phyloP scores from a whole-genome alignment of 1,139 yeast species.

The Yamadazyma dushanensis region DNA sequence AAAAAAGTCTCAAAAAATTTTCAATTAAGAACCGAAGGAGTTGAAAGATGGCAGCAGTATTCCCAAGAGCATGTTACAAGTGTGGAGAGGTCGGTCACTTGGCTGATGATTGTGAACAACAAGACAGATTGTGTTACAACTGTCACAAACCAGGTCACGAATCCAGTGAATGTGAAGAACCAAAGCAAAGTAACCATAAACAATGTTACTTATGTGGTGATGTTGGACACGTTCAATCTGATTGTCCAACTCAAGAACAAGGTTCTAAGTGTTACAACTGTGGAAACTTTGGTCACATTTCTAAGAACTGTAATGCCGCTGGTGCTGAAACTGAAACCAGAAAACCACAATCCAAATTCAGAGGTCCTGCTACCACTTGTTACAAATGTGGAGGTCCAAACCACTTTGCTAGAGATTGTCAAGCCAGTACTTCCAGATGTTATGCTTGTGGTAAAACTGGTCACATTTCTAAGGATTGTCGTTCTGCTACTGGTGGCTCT shows the following conservation, averaged over 20 bases:
- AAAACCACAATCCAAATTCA: conserved; percentile 21
- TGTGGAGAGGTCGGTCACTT: conserved; percentile 93
- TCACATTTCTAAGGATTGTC: conserved; percentile 84
- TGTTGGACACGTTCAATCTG: conserved; percentile 68
- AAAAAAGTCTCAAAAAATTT: conserved; percentile 8
- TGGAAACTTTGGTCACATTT: conserved; percentile 81
- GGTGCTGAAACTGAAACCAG: conserved; percentile 19
- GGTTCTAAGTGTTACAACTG: conserved; percentile 54
- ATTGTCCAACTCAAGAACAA: conserved; percentile 56
- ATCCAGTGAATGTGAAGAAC: conserved; percentile 83
- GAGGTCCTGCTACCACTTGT: conserved; percentile 55
- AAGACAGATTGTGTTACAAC: conserved; percentile 88
- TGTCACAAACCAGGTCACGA: conserved; percentile 91
- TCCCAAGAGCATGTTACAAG: conserved; percentile 85
- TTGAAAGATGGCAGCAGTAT: conserved; percentile 56
- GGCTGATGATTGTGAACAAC: conserved; percentile 83
- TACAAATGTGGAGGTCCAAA: conserved; percentile 93
- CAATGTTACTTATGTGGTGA: conserved; percentile 89
- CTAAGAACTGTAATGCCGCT: conserved; percentile 64
- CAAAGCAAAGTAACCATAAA: conserved; percentile 78
- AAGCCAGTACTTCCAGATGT: conserved; percentile 73
- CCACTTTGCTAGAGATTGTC: conserved; percentile 91
- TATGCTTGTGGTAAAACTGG: conserved; percentile 92
- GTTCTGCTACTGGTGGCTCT: conserved; percentile 44
- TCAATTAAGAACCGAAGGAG: conserved; percentile 6